Base-by-base conservation (phyloP, 768 basidiomycete genomes). In the Podaxis sp. region DNA sequence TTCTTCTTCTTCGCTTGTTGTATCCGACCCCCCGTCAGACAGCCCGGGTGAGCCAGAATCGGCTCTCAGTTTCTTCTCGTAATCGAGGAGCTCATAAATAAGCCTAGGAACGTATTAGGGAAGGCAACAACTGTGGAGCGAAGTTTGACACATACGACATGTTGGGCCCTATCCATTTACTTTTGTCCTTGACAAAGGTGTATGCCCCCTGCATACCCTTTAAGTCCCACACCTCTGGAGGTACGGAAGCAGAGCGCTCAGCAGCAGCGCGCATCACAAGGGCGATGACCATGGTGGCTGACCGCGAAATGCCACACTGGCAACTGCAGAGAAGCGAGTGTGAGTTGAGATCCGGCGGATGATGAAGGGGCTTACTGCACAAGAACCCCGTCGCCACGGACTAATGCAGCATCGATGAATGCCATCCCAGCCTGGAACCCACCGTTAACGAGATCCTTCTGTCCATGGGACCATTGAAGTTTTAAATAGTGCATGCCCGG, bases 191-290 rank as follows among this genome's bases (percentile, higher is more conserved):
- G 46, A 95, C 93, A 74, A 85, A 96, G 50, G 87, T 75, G 73
- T 96, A 96, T 27, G 94, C 90, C 40, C 85, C 89, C 69, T 95
- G 91, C 91, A 93, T 93, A 55, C 93, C 91, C 64, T 86, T 86
- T 63, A 93, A 77, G 7, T 84, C 82, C 86, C 87, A 89, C 5
- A 93, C 83, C 63, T 91, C 85, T 42, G 88, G 80, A 13, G 89
- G 86, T 23, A 90, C 90, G 44, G 76, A 77, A 13, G 88, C 77
- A 11, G 83, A 84, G 63, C 79, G 80, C 48, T 83, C 79, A 50
- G 88, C 86, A 28, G 93, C 91, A n/a, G 93, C 91, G 55, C 92
- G 86, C 93, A 96, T 96, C 64, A 95, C 91, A 59, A 95, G 82
- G 38, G 93, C 94, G 63, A 96, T 95, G 52, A 90, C 84, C 70